A percentile compares a stretch with the other conserved stretches of the same genome.
phyloP scores from a whole-genome alignment of 164 flowering plant species.

The Warburgia ugandensis region DNA sequence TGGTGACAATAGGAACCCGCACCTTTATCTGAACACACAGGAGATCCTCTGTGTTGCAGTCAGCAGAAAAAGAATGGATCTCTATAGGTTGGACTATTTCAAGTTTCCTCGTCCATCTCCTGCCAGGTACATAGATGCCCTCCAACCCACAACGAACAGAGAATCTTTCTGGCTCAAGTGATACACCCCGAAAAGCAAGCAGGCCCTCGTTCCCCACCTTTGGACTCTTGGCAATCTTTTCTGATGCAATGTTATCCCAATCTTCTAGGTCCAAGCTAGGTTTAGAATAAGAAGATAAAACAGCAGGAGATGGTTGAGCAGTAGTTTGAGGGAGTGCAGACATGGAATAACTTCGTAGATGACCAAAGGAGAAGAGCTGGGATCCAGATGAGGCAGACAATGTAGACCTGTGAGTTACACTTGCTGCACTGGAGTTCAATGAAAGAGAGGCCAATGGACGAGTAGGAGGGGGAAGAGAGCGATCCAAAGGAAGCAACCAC shows the following conservation, averaged over 20 bases:
- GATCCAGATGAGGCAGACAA: slow-evolving; percentile 60
- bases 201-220: slow-evolving; percentile 48
- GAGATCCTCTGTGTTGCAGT: slow-evolving; percentile 92
- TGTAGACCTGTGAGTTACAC: slow-evolving; percentile 38
- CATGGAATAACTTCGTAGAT: slow-evolving; percentile 97
- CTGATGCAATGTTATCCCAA: slow-evolving; percentile 56
- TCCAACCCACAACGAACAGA: slow-evolving; percentile 92
- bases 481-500: slow-evolving; percentile 92
- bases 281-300: slow-evolving; percentile 41
- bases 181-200: slow-evolving; percentile 81
- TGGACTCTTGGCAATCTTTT: slow-evolving; percentile 35
- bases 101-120: slow-evolving; percentile 88
- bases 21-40: slow-evolving; percentile 96
- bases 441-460: slow-evolving; percentile 67
- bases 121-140: slow-evolving; percentile 85
- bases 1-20: slow-evolving; percentile 2
- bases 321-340: slow-evolving; percentile 71
- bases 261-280: slow-evolving; percentile 60
- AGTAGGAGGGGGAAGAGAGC: slow-evolving; percentile 44
- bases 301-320: slow-evolving; percentile 31
- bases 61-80: slow-evolving; percentile 73
- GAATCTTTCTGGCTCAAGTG: slow-evolving; percentile 78
- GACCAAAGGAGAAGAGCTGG: slow-evolving; percentile 72
- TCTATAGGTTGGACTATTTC: slow-evolving; percentile 91
- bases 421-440: slow-evolving; percentile 40